phyloP scores from a whole-genome alignment of 2,329 filamentous ascomycete species.

The Clarireedia paspali region DNA sequence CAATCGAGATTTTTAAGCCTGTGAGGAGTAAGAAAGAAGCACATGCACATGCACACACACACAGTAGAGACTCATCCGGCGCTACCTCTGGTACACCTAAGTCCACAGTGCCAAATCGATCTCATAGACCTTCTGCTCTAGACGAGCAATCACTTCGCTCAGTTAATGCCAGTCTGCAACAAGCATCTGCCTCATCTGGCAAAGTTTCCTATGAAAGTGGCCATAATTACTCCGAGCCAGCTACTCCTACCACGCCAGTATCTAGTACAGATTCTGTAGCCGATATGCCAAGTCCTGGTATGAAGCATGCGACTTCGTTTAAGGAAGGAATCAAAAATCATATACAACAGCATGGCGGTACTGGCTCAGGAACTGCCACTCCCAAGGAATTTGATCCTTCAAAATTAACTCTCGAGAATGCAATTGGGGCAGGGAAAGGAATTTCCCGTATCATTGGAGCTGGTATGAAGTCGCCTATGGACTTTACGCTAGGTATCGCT shows the following conservation, averaged over 20 bases:
- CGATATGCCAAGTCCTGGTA: not conserved
- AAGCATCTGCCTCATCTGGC: constrained; percentile 7
- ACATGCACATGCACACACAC: constrained; percentile 7
- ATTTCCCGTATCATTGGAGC: constrained; percentile 66
- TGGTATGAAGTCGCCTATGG: constrained; percentile 74
- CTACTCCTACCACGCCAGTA: constrained; percentile 13
- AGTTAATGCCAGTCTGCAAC: constrained; percentile 4
- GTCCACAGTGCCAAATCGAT: constrained; percentile 10
- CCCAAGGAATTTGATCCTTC: constrained; percentile 18
- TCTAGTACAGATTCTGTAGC: constrained; percentile 14
- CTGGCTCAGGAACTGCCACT: constrained; percentile 18
- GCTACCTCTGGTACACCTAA: constrained; percentile 13
- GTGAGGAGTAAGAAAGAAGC: constrained; percentile 21
- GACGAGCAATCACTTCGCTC: constrained; percentile 6
- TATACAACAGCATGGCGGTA: constrained; percentile 8
- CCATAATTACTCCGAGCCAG: constrained; percentile 15
- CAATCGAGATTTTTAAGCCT: constrained; percentile 46
- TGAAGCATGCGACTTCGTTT: constrained; percentile 21
- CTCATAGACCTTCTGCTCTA: constrained; percentile 12
- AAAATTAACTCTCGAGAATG: constrained; percentile 44
- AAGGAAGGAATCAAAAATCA: constrained; percentile 26
- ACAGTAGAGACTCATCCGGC: constrained; percentile 6
- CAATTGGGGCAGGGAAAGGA: constrained; percentile 47
- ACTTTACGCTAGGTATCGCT: constrained; percentile 74
- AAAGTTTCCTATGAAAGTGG: constrained; percentile 24